These are phyloP conservation scores for Globisporangium polare DNA, from an alignment of 352 stramenopile genomes.

Conservation along the genomic window DNA sequence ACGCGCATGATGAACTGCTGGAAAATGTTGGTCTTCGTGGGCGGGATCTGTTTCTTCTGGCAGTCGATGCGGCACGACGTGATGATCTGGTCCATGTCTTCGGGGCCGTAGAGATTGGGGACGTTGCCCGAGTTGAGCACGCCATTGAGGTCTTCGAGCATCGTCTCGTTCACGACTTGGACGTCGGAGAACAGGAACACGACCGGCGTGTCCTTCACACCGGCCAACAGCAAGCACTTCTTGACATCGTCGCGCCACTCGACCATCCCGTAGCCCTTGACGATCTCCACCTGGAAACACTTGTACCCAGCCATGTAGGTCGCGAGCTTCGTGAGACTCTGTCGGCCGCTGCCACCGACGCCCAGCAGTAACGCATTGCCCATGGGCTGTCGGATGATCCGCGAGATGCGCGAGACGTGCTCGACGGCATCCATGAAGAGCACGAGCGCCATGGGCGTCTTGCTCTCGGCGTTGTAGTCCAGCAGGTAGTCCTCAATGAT, in stretches of 20 bases:
- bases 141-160: slow-evolving; percentile 95
- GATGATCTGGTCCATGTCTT: slow-evolving; percentile 92
- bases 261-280: slow-evolving; percentile 90
- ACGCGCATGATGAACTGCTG: slow-evolving; percentile 92
- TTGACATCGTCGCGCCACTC: slow-evolving; percentile 95
- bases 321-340: slow-evolving; percentile 90
- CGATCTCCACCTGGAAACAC: slow-evolving; percentile 94
- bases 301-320: slow-evolving; percentile 93
- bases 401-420: slow-evolving; percentile 80
- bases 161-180: slow-evolving; percentile 93
- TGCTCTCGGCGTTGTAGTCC: slow-evolving; percentile 91
- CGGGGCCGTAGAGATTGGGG: slow-evolving; percentile 90
- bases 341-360: slow-evolving; percentile 90
- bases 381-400: slow-evolving; percentile 79
- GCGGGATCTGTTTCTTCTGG: slow-evolving; percentile 85
- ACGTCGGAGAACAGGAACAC: slow-evolving; percentile 95
- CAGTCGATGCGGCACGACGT: slow-evolving; percentile 90
- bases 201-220: slow-evolving; percentile 88
- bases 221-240: slow-evolving; percentile 84
- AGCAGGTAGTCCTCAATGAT: slow-evolving; percentile 89
- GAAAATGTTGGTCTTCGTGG: slow-evolving; percentile 95
- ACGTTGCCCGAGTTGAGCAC: slow-evolving; percentile 95
- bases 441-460: slow-evolving; percentile 88
- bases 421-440: slow-evolving; percentile 87
- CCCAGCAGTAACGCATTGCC: slow-evolving; percentile 91